Evolutionary conservation across 257 asterid species (phyloP).

Genomic region (Gentiana straminea): DNA sequence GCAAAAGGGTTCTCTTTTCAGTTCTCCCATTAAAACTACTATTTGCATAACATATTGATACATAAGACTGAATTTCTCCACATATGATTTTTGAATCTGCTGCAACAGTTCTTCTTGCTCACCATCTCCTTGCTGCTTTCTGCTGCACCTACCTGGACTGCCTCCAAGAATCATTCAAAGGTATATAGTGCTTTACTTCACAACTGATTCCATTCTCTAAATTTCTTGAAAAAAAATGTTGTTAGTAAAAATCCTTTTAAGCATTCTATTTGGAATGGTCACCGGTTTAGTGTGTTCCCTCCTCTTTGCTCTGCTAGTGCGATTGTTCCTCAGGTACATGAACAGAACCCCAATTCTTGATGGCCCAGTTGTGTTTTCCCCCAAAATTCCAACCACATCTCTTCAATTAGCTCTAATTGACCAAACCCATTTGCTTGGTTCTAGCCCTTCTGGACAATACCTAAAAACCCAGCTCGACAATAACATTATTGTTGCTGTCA

Average conservation of each 20-base stretch:
- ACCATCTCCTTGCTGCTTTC: no score
- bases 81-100: no score
- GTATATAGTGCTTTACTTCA: not conserved
- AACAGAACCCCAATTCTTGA: conserved; percentile 60
- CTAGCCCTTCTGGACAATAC: conserved; percentile 61
- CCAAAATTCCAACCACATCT: conserved; percentile 49
- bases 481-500: conserved; percentile 69
- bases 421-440: conserved; percentile 54
- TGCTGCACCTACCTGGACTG: no score
- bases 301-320: conserved; percentile 40
- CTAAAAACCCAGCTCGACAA: conserved; percentile 75
- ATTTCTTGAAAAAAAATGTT: conserved; percentile 26
- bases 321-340: conserved; percentile 52
- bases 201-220: conserved; percentile 11
- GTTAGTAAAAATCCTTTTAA: conserved; percentile 30
- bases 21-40: no score
- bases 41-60: no score
- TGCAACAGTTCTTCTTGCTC: no score
- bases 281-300: conserved; percentile 60
- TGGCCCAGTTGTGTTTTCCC: conserved; percentile 66
- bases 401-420: conserved; percentile 61
- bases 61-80: no score
- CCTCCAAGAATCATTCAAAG: conserved; percentile 9
- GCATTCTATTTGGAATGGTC: conserved; percentile 50
- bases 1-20: no score